These are phyloP conservation scores for Rhazya stricta DNA, from an alignment of 257 asterid species.

Conservation along the genomic window DNA sequence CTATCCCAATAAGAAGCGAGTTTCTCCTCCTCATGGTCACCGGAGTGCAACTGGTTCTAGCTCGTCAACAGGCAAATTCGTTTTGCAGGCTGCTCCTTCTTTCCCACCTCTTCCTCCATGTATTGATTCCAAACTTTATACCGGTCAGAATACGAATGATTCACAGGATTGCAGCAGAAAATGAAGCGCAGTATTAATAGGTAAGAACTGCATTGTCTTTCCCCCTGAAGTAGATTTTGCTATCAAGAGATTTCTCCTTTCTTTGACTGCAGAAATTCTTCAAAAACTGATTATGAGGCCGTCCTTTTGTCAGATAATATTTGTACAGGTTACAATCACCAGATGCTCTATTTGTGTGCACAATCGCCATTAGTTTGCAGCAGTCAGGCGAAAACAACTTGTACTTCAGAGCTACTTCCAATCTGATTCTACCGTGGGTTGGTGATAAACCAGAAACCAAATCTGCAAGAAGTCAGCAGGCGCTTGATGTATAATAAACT, in stretches of 20 bases:
- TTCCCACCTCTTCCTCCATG: constrained; percentile 55
- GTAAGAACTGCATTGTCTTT: neutral
- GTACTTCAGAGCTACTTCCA: constrained; percentile 1
- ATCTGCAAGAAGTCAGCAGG: neutral
- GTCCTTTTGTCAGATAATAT: constrained; percentile 7
- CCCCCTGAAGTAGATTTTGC: neutral
- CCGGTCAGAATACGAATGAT: constrained; percentile 21
- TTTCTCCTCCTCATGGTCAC: constrained; percentile 63
- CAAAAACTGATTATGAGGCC: neutral
- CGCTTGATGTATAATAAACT: neutral
- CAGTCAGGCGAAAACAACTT: neutral
- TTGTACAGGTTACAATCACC: neutral
- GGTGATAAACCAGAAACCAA: neutral
- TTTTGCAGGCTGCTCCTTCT: constrained; percentile 54
- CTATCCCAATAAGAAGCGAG: constrained; percentile 70
- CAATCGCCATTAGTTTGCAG: neutral
- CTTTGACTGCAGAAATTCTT: neutral
- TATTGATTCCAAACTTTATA: constrained; percentile 28
- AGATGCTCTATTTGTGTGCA: neutral
- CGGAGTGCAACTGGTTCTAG: constrained; percentile 29
- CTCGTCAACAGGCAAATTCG: constrained; percentile 49
- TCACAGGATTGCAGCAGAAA: constrained; percentile 31
- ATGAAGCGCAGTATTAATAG: constrained; percentile 11
- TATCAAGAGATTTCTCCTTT: neutral
- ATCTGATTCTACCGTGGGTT: neutral